A percentile compares a stretch with the other conserved stretches of the same genome.
These are phyloP conservation scores for Leishmania guyanensis DNA, from an alignment of 208 protist genomes.

Conservation along the genomic window DNA sequence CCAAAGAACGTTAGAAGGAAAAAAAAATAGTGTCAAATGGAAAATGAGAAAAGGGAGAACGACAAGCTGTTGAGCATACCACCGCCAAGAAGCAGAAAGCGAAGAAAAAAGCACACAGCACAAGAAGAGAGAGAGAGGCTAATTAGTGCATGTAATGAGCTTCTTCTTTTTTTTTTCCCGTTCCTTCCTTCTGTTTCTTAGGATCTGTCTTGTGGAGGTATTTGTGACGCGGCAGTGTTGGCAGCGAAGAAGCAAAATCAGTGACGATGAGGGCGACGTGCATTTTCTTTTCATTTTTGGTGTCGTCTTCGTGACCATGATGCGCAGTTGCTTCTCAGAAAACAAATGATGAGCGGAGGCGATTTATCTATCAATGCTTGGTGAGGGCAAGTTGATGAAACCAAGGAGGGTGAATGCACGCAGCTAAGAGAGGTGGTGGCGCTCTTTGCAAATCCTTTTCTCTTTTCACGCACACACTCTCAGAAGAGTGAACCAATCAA, in stretches of 20 bases:
- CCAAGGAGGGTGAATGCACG: background rate
- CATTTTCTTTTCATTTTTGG: conserved; percentile 16
- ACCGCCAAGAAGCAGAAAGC: background rate
- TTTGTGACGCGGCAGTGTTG: conserved; percentile 2
- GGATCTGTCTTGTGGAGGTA: conserved; percentile 7
- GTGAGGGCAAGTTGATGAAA: background rate
- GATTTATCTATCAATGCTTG: background rate
- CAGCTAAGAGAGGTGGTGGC: background rate
- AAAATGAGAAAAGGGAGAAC: background rate
- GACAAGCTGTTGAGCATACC: background rate
- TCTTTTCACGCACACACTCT: background rate
- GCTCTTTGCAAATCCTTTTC: background rate
- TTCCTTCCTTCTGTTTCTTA: conserved; percentile 17
- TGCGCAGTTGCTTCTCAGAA: conserved; percentile 11
- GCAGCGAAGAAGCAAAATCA: conserved; percentile 8
- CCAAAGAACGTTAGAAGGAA: background rate
- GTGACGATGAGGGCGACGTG: conserved; percentile 7
- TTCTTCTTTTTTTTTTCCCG: conserved; percentile 18
- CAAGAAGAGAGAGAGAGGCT: background rate
- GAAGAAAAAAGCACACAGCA: background rate
- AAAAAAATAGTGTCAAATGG: background rate
- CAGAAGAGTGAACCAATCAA: background rate
- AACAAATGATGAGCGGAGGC: conserved; percentile 4
- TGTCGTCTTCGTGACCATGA: conserved; percentile 6
- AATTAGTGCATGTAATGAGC: conserved; percentile 7